phyloP scores from a whole-genome alignment of 2,329 filamentous ascomycete species.

The Nigrospora oryzae region DNA sequence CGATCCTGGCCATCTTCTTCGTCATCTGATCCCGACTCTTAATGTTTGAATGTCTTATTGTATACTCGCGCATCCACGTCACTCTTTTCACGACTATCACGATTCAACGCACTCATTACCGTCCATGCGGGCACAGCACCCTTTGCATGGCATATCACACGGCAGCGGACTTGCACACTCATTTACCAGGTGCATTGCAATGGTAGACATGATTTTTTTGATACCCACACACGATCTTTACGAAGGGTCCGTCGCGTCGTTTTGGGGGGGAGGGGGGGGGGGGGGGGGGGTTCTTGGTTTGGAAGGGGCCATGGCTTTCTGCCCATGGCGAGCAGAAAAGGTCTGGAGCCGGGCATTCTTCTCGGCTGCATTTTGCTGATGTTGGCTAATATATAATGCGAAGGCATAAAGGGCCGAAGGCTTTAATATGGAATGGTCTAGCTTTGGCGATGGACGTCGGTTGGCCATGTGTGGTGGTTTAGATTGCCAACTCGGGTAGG shows the following conservation, averaged over 20 bases:
- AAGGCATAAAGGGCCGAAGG: no score
- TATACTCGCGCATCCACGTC: constrained; percentile 1
- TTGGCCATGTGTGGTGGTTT: no score
- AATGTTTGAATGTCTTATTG: constrained; percentile 8
- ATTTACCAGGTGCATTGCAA: not conserved
- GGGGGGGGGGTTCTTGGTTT: not conserved
- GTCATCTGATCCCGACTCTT: constrained; percentile 12
- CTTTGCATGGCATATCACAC: not conserved
- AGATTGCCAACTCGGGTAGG: no score
- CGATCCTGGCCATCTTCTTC: constrained; percentile 15
- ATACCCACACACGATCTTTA: constrained; percentile 8
- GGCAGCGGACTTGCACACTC: constrained; percentile 5
- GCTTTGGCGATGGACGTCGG: no score
- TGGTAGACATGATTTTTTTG: not conserved
- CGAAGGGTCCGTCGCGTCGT: not conserved
- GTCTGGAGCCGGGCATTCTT: not conserved
- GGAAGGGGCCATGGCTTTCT: not conserved
- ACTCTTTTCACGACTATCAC: constrained; percentile 1
- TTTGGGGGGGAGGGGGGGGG: no score
- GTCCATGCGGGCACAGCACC: constrained; percentile 2
- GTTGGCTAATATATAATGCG: no score
- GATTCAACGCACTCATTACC: constrained; percentile 5
- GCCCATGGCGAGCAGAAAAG: no score
- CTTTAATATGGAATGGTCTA: no score
- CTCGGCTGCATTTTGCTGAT: not conserved